Base-by-base conservation (phyloP, 257 asterid species). In the Prunella vulgaris region DNA sequence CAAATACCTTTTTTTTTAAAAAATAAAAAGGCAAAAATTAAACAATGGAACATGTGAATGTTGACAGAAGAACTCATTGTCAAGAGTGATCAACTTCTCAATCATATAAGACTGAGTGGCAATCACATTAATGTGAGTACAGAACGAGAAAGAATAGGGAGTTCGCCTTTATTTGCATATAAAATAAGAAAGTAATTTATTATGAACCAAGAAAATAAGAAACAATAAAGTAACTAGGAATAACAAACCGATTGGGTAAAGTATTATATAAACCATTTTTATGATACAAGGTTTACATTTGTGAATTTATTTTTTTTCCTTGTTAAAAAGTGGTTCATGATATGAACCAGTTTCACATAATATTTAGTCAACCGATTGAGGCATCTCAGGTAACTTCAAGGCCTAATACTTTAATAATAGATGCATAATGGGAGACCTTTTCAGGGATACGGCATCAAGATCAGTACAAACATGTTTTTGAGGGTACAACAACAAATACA, bases 101-200 rank as follows among this genome's bases (percentile, higher is more conserved):
- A 65, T 38, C 30, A n/a, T 38, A 56, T 8, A 75, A 58, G 73
- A 62, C 59, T 61, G 66, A 37, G 10, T 60, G 68, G 21, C 48
- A 8, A 58, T 27, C 10, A 20, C 15, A 25, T 51, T 25, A 10
- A 66, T 38, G 58, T 20, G 69, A 18, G 21, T 1, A n/a, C 7
- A 52, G 46, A 73, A 49, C 52, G 13, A 68, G 44, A 52, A 40
- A 53, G 54, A 63, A 68, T 24, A 20, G 5, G 28, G 38, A 37
- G 54, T 7, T 42, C 28, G 2, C 40, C 68, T 49, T 38, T 44
- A 60, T 28, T 60, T 17, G 44, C 66, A 60, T 62, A 7, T 42
- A 21, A 49, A 22, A 17, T 57, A 20, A 57, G 38, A 37, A 71
- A 59, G 18, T 0, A 33, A 30, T 40, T 57, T 8, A 57, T 69